These are phyloP conservation scores for Epichloe coenophiala DNA, from an alignment of 2,329 filamentous ascomycete species.

Conservation along the genomic window DNA sequence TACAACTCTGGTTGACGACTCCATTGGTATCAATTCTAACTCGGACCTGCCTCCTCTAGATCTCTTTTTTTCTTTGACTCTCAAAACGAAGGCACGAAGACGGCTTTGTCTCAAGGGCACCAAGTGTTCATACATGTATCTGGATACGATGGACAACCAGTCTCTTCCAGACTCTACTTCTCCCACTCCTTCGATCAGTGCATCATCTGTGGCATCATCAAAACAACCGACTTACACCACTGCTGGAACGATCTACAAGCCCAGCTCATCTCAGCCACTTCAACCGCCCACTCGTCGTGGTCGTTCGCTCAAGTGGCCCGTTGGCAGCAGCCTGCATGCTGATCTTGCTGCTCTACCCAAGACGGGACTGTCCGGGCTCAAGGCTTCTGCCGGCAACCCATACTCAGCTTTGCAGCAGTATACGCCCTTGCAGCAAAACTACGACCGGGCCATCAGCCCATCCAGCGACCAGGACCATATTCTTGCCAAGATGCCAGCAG, in stretches of 20 bases:
- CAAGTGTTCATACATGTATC: background rate
- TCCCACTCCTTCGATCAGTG: constrained; percentile 11
- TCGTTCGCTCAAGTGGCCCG: constrained; percentile 29
- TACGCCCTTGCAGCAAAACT: constrained; percentile 39
- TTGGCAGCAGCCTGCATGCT: constrained; percentile 11
- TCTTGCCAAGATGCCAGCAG: constrained; percentile 14
- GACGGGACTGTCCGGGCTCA: constrained; percentile 20
- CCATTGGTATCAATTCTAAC: constrained; percentile 11
- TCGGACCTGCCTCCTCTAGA: constrained; percentile 17
- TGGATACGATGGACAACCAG: constrained; percentile 17
- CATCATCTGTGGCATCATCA: constrained; percentile 9
- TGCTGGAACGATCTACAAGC: constrained; percentile 42
- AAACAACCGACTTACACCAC: constrained; percentile 37
- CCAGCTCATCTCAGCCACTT: constrained; percentile 29
- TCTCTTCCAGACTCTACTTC: constrained; percentile 11
- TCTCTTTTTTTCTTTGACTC: constrained; percentile 6
- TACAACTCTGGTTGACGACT: background rate
- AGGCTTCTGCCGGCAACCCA: constrained; percentile 7
- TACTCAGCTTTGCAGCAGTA: constrained; percentile 24
- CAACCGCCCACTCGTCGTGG: constrained; percentile 39
- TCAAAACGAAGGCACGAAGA: constrained; percentile 5
- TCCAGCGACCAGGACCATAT: constrained; percentile 13
- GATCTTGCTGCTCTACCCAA: constrained; percentile 24
- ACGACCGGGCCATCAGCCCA: constrained; percentile 36
- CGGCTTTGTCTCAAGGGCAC: background rate